Base-by-base conservation (phyloP, 495 filamentous ascomycete species). In the Daldinia caldariorum region DNA sequence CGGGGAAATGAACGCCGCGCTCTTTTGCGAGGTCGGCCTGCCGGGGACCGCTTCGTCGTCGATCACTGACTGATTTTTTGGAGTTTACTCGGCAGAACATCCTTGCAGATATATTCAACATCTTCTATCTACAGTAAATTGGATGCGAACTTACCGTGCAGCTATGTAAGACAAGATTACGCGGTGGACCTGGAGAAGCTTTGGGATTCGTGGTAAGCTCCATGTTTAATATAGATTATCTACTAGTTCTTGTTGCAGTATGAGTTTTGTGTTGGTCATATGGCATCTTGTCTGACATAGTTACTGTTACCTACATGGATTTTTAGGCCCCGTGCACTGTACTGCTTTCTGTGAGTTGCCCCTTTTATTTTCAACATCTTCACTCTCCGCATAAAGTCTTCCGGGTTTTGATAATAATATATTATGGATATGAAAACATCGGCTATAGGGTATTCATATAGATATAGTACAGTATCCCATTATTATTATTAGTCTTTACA, bases 11-110 rank as follows among this genome's bases (percentile, higher is more conserved):
- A 31, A 14, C 16, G 31, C 26, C 12, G 10, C 26, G 6, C 6
- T n/a, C 34, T 2, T 35, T 49, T 70, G 67, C 67, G 67, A 70
- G 57, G 61, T 70, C 67, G 67, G 67, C 57, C 57, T 32, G 29
- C 34, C 13, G 32, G 58, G 49, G 61, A 38, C 34, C 55, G 29
- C 47, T 20, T 43, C 34, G 43, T 51, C 53, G 59, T 64, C 61
- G 67, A 70, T 70, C 67, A 61, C 57, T 65, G 22, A 53, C 67
- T 56, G 22, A 55, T 65, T 16, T 38, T 38, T 69, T 50, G 54
- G 59, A 57, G 43, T 50, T 41, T 68, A 58, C 43, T 68, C 66
- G 66, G 66, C 66, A 69, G 53, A 63, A 58, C 59, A 69, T 58
- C 66, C 66, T 69, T 69, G 66, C 60, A 63, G 22, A 16, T 3